Evolutionary conservation across 441 rosid genomes (phyloP).

Genomic region (Gossypium aridum): DNA sequence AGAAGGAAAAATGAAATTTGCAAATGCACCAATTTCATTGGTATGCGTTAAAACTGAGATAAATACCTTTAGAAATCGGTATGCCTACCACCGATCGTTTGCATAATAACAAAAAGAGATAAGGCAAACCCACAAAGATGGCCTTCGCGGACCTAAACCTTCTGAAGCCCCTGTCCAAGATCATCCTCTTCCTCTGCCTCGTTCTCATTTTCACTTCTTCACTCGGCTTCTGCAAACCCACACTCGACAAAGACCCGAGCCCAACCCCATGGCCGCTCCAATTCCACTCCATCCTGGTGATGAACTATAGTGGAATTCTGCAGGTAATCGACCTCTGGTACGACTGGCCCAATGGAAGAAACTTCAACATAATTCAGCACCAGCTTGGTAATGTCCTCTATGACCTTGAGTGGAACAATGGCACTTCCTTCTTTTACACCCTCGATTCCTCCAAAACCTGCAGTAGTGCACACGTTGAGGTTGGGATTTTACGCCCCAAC

Average conservation of each 20-base stretch:
- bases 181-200: not conserved
- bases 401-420: constrained; percentile 89
- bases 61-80: not conserved
- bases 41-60: not conserved
- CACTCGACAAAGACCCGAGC: constrained; percentile 38
- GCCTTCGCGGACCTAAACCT: not conserved
- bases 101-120: not conserved
- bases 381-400: constrained; percentile 56
- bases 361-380: constrained; percentile 69
- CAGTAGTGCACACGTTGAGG: constrained; percentile 41
- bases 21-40: not conserved
- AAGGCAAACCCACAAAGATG: not conserved
- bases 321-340: constrained; percentile 80
- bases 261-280: constrained; percentile 67
- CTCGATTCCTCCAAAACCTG: constrained; percentile 41
- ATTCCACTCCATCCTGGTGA: constrained; percentile 63
- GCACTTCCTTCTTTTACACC: constrained; percentile 64
- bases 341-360: constrained; percentile 78
- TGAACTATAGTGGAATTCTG: constrained; percentile 57
- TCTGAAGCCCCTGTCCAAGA: not conserved
- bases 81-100: not conserved
- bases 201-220: not conserved
- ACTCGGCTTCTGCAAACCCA: constrained; percentile 13
- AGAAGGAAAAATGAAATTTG: not conserved
- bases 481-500: constrained; percentile 64